A percentile compares a stretch with the other conserved stretches of the same genome.
These are phyloP conservation scores for Chalciporus pseudorubinellus DNA, from an alignment of 768 basidiomycete species.

Conservation along the genomic window DNA sequence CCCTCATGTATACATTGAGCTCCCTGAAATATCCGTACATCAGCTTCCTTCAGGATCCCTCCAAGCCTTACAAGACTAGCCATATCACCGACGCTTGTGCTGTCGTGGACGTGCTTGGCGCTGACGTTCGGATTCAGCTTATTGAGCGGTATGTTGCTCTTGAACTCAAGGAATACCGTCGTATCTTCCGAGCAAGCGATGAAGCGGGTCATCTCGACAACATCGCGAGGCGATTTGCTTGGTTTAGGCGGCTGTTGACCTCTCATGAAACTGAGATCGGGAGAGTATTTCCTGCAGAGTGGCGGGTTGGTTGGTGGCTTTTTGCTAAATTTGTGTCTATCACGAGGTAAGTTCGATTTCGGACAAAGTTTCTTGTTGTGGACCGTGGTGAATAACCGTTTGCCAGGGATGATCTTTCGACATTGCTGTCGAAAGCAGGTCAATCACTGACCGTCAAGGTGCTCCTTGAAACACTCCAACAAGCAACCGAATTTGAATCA, in stretches of 20 bases:
- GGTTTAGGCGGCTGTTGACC: constrained; percentile 85
- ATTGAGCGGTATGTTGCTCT: constrained; percentile 87
- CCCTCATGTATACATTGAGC: not conserved
- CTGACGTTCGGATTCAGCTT: constrained; percentile 76
- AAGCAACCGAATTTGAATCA: constrained; percentile 84
- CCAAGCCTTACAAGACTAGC: constrained; percentile 59
- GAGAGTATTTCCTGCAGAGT: constrained; percentile 76
- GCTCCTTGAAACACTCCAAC: constrained; percentile 82
- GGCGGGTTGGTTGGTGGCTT: constrained; percentile 83
- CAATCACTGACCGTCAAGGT: constrained; percentile 70
- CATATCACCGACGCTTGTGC: constrained; percentile 79
- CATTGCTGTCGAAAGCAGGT: constrained; percentile 75
- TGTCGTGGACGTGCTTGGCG: constrained; percentile 87
- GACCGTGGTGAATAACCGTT: not conserved
- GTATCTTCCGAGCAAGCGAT: constrained; percentile 89
- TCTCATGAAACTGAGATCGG: constrained; percentile 87
- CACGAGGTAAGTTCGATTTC: constrained; percentile 56
- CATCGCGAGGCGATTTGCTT: constrained; percentile 86
- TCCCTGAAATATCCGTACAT: not conserved
- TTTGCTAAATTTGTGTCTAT: constrained; percentile 86
- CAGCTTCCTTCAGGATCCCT: constrained; percentile 80
- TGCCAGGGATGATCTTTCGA: constrained; percentile 77
- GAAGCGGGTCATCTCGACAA: constrained; percentile 98
- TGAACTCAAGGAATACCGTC: constrained; percentile 92
- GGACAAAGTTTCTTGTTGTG: not conserved